phyloP scores from a whole-genome alignment of 192 early-diverging fungal genomes.

The Coemansia sp. region DNA sequence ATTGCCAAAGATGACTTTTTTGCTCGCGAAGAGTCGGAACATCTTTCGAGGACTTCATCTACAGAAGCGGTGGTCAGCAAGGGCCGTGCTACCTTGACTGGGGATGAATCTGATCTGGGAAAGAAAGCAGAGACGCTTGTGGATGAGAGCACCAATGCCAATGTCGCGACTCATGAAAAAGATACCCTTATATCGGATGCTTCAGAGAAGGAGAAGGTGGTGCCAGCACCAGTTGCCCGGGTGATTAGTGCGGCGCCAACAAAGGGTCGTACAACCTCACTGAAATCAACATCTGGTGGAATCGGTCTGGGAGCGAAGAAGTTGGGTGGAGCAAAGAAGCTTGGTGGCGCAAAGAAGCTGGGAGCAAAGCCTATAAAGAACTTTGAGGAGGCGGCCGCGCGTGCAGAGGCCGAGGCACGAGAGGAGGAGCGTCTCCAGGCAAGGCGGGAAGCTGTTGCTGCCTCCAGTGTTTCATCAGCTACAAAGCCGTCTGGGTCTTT shows the following conservation, averaged over 20 bases:
- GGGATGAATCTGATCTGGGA: background rate
- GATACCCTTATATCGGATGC: background rate
- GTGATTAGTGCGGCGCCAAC: slow-evolving; percentile 18
- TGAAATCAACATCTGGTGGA: slow-evolving; percentile 28
- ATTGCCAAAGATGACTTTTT: slow-evolving; percentile 25
- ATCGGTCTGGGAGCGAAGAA: slow-evolving; percentile 45
- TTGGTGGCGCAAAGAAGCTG: slow-evolving; percentile 87
- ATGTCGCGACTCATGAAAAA: background rate
- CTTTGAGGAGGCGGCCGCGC: slow-evolving; percentile 91
- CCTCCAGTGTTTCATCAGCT: slow-evolving; percentile 1
- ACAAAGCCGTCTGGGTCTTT: background rate
- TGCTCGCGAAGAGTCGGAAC: slow-evolving; percentile 25
- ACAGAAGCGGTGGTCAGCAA: background rate
- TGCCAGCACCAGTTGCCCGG: slow-evolving; percentile 34
- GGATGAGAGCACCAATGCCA: background rate
- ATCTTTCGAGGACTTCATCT: slow-evolving; percentile 10
- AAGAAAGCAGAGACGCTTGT: background rate
- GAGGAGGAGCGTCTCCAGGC: slow-evolving; percentile 62
- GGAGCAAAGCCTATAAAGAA: slow-evolving; percentile 68
- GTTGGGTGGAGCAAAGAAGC: slow-evolving; percentile 61
- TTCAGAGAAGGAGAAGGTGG: slow-evolving; percentile 5
- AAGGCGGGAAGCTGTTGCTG: slow-evolving; percentile 45
- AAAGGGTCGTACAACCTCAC: slow-evolving; percentile 25
- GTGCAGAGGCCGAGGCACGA: slow-evolving; percentile 79
- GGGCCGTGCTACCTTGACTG: slow-evolving; percentile 11